Evolutionary conservation across 2,329 filamentous ascomycete genomes (phyloP), one percentile per base, ranked within the genome.

Genomic region (Pyrenophora seminiperda): DNA sequence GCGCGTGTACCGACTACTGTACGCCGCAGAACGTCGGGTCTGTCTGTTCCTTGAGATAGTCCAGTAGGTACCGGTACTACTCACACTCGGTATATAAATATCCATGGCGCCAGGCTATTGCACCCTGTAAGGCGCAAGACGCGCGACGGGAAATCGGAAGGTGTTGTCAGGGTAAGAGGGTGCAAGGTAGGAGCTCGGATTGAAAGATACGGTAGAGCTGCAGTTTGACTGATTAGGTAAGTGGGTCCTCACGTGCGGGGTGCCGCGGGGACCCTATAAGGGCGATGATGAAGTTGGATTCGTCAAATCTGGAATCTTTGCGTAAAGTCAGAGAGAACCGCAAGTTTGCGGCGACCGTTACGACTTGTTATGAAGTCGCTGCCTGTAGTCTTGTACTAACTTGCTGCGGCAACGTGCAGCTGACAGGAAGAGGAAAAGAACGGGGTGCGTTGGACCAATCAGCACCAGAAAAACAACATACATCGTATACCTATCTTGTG

Each of bases 31-130:
- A 17, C 24, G 24, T 34, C 14, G 11, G 19, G 24, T 34, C 14
- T 13, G 19, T 15, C 11, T 11, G 19, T 18, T n/a, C n/a, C n/a
- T 9, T 36, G 27, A 19, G 6, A 5, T 17, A 6, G 15, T 31
- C 13, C 20, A 40, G 34, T 14, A 17, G n/a, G n/a, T n/a, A n/a
- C n/a, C n/a, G n/a, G n/a, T 6, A 10, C 17, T 19, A 58, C 61
- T 46, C 58, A 63, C 54, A 43, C 62, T 59, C 4, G 52, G 50
- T 18, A 68, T 58, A 34, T 50, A 62, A 29, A 68, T 62, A 33
- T 68, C 66, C 66, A 67, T 67, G 6, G 11, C 20, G 39, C 29
- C 9, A 13, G 15, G 19, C 18, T 39, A 15, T 10, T 22, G 18
- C 17, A 15, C 19, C 37, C 44, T 18, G 24, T 40, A 22, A 22